Evolutionary conservation across 225 moss, liverwort and hornwort species (phyloP).

Genomic region (Physcomitrellopsis africana): DNA sequence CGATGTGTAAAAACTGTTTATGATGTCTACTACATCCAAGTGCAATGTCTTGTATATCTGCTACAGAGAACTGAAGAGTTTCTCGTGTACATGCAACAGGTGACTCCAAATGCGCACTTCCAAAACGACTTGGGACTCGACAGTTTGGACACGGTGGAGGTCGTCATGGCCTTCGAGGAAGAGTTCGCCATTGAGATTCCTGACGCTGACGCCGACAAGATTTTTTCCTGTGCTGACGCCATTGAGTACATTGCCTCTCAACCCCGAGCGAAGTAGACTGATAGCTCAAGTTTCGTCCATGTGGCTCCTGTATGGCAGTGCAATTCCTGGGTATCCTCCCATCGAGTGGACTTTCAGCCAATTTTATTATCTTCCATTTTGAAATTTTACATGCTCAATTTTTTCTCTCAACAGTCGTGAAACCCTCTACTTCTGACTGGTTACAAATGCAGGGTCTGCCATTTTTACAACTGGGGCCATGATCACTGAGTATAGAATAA

Average conservation of each 20-base stretch:
- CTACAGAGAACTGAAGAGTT: background rate
- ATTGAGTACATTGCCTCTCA: constrained; percentile 89
- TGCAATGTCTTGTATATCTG: background rate
- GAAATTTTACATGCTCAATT: constrained; percentile 16
- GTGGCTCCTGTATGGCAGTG: constrained; percentile 24
- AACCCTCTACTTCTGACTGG: background rate
- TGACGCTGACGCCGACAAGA: constrained; percentile 84
- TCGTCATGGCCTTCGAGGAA: constrained; percentile 92
- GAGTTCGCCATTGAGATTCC: constrained; percentile 84
- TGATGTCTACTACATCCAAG: background rate
- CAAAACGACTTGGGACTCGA: constrained; percentile 91
- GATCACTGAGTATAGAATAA: too few species aligned
- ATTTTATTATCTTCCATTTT: background rate
- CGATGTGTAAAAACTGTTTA: background rate
- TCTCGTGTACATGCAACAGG: constrained; percentile 47
- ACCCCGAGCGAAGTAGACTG: constrained; percentile 76
- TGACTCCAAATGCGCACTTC: constrained; percentile 71
- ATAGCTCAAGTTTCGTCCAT: constrained; percentile 2
- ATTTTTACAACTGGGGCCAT: too few species aligned
- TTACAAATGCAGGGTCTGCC: too few species aligned
- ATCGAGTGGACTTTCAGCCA: constrained; percentile 22
- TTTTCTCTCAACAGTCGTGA: constrained; percentile 5
- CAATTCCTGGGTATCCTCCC: constrained; percentile 9
- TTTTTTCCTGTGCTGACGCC: constrained; percentile 71
- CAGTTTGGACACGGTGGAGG: constrained; percentile 88